Evolutionary conservation across 345 rosid genomes (phyloP), one percentile per base, ranked within the genome.

Genomic region (Draba incana): DNA sequence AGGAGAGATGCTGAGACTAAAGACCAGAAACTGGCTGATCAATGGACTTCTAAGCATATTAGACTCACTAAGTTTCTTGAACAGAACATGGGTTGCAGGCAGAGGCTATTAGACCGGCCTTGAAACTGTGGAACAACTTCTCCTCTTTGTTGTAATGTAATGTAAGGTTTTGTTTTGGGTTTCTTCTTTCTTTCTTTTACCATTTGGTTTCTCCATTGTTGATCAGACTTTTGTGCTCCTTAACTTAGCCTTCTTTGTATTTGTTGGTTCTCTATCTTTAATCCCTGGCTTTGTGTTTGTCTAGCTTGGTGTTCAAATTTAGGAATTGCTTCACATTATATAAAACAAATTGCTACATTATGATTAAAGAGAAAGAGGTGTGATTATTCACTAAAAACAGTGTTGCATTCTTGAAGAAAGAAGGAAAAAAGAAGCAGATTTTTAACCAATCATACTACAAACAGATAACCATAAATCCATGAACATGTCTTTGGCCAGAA

Each of bases 1-100:
- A 82, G 92, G 66, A 80, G 89, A 68, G 97, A 94, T 13, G 97
- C 99, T 0, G 98, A 91, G 66, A 68, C 88, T 10, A 91, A 91
- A 75, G 99, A 92, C 75, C 96, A 89, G 79, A 94, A 87, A 79
- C 72, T 91, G 52, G 86, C 87, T 8, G 99, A 91, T 74, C 98
- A 91, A 73, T 91, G 96, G 99, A 77, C 85, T 3, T 78, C 79
- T 0, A 89, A 84, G 70, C 98, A 91, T 73, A 58, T 75, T 48
- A 86, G 81, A 20, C 93, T 94, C 52, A 71, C 87, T 3, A 87
- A 87, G 84, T 84, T 88, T 68, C 82, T 94, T 12, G 99, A 91
- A 69, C 98, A 89, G 73, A 23, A 74, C 35, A 80, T 86, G 78
- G 80, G 83, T 20, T 81, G 85, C 79, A 81, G 85, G 76, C 65